These are phyloP conservation scores for Paraurostyla sp. DNA, from an alignment of 73 alveolate species.

Conservation along the genomic window DNA sequence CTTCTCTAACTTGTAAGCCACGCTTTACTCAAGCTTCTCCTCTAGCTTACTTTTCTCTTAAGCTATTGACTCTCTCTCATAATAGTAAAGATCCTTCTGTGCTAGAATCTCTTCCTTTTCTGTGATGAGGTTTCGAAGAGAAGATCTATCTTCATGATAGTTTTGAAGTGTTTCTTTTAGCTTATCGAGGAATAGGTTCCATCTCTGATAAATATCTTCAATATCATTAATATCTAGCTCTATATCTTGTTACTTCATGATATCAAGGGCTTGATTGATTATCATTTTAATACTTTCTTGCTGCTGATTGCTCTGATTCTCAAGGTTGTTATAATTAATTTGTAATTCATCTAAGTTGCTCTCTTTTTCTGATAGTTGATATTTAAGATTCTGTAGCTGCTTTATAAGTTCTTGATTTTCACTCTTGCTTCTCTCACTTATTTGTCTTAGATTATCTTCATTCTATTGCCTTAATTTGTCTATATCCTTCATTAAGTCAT, in stretches of 20 bases:
- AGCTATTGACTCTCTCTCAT: neutral
- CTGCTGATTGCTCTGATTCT: neutral
- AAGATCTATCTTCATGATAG: conserved; percentile 33
- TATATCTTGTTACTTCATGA: neutral
- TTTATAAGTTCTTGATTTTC: too few relatives aligned
- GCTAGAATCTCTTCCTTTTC: neutral
- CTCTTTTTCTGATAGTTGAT: neutral
- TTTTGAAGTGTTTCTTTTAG: neutral
- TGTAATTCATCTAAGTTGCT: too few relatives aligned
- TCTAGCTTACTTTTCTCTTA: neutral
- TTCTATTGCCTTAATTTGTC: neutral
- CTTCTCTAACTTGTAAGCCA: neutral
- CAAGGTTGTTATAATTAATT: too few relatives aligned
- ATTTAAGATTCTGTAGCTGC: neutral
- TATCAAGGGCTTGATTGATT: neutral
- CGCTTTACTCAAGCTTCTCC: conserved; percentile 24
- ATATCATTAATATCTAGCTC: neutral
- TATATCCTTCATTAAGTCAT: neutral
- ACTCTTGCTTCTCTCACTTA: too few relatives aligned
- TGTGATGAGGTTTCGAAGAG: neutral
- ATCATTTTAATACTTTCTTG: neutral
- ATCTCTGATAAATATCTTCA: neutral
- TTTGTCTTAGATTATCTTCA: too few relatives aligned
- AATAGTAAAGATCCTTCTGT: neutral
- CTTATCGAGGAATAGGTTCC: neutral